A percentile compares a stretch with the other conserved stretches of the same genome.
Conservation (phyloP, 1,284 basidiomycete species). For the Thecaphora thlaspeos region DNA sequence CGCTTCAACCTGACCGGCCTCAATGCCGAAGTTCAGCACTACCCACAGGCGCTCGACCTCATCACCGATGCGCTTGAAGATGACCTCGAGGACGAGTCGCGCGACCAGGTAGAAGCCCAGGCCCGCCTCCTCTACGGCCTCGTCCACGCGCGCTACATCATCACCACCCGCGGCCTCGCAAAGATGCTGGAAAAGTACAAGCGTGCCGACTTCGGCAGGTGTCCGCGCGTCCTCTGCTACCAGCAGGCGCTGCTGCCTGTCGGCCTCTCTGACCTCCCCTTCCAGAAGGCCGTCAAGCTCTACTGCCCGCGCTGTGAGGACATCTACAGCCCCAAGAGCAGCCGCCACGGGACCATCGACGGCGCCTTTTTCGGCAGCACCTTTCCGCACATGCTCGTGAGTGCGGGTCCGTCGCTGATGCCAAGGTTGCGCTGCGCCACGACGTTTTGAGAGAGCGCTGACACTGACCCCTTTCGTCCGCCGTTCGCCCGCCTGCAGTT, state of each 20-base stretch:
- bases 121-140: conserved; percentile 55
- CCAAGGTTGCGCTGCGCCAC: too few relatives aligned
- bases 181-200: conserved; percentile 59
- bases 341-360: conserved; percentile 56
- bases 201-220: conserved; percentile 54
- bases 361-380: conserved; percentile 57
- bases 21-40: conserved; percentile 94
- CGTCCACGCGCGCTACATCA: conserved; percentile 55
- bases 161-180: conserved; percentile 53
- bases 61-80: conserved; percentile 68
- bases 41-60: conserved; percentile 86
- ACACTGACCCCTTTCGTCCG: too few relatives aligned
- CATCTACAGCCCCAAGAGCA: conserved; percentile 55
- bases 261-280: conserved; percentile 53
- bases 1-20: conserved; percentile 96
- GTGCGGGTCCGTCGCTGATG: too few relatives aligned
- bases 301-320: conserved; percentile 57
- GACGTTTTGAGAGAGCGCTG: too few relatives aligned
- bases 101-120: conserved; percentile 54
- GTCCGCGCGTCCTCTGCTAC: conserved; percentile 55
- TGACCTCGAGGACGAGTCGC: conserved; percentile 45
- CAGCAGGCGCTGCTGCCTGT: conserved; percentile 53
- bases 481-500: conserved; percentile 62
- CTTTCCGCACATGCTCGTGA: conserved; percentile 56
- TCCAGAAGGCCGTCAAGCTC: conserved; percentile 56